phyloP scores from a whole-genome alignment of 1,284 basidiomycete genomes.

The Cutaneotrichosporon dermatis region DNA sequence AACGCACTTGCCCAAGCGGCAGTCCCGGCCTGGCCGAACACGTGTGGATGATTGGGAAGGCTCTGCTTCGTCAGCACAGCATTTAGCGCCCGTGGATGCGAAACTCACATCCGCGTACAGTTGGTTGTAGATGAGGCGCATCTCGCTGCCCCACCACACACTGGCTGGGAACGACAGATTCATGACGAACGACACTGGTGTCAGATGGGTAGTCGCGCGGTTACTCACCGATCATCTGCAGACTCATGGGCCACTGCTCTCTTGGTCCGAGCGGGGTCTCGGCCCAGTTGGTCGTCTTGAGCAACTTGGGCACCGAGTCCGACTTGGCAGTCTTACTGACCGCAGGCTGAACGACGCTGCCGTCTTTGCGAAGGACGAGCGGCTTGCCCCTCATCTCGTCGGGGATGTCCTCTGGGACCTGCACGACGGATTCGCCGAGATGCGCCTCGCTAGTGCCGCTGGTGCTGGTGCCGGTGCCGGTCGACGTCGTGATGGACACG shows the following conservation, averaged over 20 bases:
- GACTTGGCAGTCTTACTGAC: not conserved
- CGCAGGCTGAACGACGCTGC: constrained; percentile 21
- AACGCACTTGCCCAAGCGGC: constrained; percentile 38
- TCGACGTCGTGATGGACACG: constrained; percentile 12
- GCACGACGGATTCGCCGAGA: not conserved
- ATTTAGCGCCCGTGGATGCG: constrained; percentile 36
- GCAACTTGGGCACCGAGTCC: constrained; percentile 12
- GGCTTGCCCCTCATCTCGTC: not conserved
- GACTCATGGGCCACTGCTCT: constrained; percentile 28
- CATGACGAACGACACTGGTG: constrained; percentile 29
- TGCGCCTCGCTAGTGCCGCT: constrained; percentile 17
- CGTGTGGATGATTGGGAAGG: constrained; percentile 34
- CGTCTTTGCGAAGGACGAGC: not conserved
- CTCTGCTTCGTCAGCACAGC: not conserved
- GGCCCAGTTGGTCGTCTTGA: constrained; percentile 41
- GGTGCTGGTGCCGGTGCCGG: not conserved
- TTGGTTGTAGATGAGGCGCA: constrained; percentile 45
- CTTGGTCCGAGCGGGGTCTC: constrained; percentile 38
- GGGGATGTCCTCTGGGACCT: not conserved
- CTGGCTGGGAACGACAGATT: constrained; percentile 37
- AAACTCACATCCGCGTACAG: constrained; percentile 34
- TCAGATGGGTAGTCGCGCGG: not conserved
- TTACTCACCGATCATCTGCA: constrained; percentile 21
- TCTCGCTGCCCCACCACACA: constrained; percentile 45
- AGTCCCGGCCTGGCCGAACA: constrained; percentile 42